phyloP scores from a whole-genome alignment of 495 filamentous ascomycete genomes.

The Margaritispora aquatica region DNA sequence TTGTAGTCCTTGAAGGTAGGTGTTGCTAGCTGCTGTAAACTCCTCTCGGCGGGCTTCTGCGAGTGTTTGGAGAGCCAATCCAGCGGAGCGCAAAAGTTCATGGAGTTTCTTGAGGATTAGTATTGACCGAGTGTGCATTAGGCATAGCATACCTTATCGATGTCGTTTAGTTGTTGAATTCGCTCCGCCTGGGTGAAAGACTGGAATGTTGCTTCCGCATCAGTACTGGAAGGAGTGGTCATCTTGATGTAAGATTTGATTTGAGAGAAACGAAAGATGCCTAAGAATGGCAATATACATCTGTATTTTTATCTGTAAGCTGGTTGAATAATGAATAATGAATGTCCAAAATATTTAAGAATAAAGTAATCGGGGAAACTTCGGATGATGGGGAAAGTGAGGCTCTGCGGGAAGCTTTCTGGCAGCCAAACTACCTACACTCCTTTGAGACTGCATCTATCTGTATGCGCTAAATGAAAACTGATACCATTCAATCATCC shows the following conservation, averaged over 20 bases:
- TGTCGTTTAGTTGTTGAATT: conserved; percentile 69
- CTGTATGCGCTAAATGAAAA: no score
- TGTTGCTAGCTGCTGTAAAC: conserved; percentile 56
- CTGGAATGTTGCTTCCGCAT: conserved; percentile 15
- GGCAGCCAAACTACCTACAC: conserved; percentile 9
- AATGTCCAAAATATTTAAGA: no score
- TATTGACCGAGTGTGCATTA: neutral
- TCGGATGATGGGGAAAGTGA: no score
- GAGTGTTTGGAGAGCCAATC: conserved; percentile 62
- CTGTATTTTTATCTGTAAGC: no score
- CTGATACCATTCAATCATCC: no score
- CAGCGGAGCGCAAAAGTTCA: conserved; percentile 59
- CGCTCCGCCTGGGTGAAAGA: conserved; percentile 60
- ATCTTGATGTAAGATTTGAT: neutral
- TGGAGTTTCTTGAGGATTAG: conserved; percentile 32
- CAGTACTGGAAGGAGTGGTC: neutral
- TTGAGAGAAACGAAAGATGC: neutral
- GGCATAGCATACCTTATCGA: conserved; percentile 57
- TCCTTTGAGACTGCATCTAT: no score
- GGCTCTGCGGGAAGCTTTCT: conserved; percentile 23
- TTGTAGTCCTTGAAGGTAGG: conserved; percentile 64
- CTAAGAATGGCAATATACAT: no score
- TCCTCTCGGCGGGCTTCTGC: conserved; percentile 46
- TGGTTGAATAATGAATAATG: no score
- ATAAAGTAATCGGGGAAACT: no score